Evolutionary conservation across 2,329 filamentous ascomycete genomes (phyloP).

Genomic region (Paraconiothyrium brasiliense): DNA sequence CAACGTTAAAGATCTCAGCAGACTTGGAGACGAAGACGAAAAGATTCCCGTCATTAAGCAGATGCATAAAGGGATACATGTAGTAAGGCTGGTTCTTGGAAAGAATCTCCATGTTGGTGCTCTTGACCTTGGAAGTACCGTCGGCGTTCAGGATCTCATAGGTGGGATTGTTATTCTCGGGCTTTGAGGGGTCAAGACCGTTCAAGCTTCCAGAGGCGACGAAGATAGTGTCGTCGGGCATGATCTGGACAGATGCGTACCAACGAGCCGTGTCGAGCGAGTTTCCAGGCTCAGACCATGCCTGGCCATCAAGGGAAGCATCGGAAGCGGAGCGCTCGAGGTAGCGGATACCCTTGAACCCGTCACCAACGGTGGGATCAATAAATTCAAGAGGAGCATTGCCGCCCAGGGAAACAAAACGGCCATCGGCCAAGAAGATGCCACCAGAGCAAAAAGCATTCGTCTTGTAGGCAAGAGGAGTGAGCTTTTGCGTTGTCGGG

Average conservation of each 20-base stretch:
- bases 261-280: slow-evolving; percentile 65
- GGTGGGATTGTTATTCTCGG: slow-evolving; percentile 70
- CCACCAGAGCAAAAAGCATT: slow-evolving; percentile 71
- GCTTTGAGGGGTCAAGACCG: slow-evolving; percentile 63
- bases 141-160: slow-evolving; percentile 66
- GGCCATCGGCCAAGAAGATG: slow-evolving; percentile 66
- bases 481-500: slow-evolving; percentile 58
- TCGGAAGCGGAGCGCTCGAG: slow-evolving; percentile 59
- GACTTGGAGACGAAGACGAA: slow-evolving; percentile 67
- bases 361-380: slow-evolving; percentile 67
- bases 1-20: slow-evolving; percentile 65
- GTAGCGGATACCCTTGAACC: slow-evolving; percentile 67
- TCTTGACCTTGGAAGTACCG: slow-evolving; percentile 59
- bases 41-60: slow-evolving; percentile 65
- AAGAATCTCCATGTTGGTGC: slow-evolving; percentile 63
- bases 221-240: slow-evolving; percentile 66
- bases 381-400: slow-evolving; percentile 65
- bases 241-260: slow-evolving; percentile 69
- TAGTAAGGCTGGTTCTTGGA: slow-evolving; percentile 69
- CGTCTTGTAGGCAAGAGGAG: slow-evolving; percentile 62
- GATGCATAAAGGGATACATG: slow-evolving; percentile 71
- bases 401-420: slow-evolving; percentile 65
- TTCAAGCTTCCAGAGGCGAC: slow-evolving; percentile 69
- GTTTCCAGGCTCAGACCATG: slow-evolving; percentile 66
- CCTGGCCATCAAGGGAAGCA: slow-evolving; percentile 57